Conservation (phyloP, 2,329 filamentous ascomycete genomes). For the Ceratocystis cacaofunesta region DNA sequence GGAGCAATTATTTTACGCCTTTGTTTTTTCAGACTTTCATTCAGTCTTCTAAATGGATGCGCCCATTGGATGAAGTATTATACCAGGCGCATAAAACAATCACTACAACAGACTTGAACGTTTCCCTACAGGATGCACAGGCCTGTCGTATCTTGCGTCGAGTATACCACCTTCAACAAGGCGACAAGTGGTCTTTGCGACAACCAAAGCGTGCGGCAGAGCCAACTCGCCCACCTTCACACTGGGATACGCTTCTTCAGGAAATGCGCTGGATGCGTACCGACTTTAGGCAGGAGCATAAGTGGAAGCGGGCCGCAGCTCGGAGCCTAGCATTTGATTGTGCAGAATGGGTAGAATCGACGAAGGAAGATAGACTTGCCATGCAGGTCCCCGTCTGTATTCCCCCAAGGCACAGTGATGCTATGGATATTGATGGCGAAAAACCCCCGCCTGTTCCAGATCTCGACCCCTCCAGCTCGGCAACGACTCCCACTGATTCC, state of each 20-base stretch:
- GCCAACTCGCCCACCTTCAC: slow-evolving; percentile 58
- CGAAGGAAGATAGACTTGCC: slow-evolving; percentile 43
- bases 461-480: slow-evolving; percentile 10
- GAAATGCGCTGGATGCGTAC: slow-evolving; percentile 98
- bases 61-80: slow-evolving; percentile 54
- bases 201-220: slow-evolving; percentile 77
- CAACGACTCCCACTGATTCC: slow-evolving; percentile 21
- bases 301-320: slow-evolving; percentile 78
- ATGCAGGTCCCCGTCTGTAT: slow-evolving; percentile 52
- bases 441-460: slow-evolving; percentile 27
- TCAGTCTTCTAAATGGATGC: slow-evolving; percentile 42
- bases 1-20: slow-evolving; percentile 50
- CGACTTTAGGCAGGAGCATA: slow-evolving; percentile 84
- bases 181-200: slow-evolving; percentile 81
- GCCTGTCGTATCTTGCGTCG: slow-evolving; percentile 73
- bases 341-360: slow-evolving; percentile 61
- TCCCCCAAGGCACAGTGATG: slow-evolving; percentile 23
- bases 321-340: slow-evolving; percentile 70
- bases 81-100: slow-evolving; percentile 78
- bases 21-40: slow-evolving; percentile 45
- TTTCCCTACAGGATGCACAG: slow-evolving; percentile 72
- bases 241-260: slow-evolving; percentile 74
- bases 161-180: slow-evolving; percentile 81
- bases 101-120: slow-evolving; percentile 68
- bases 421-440: slow-evolving; percentile 29